A percentile compares a stretch with the other conserved stretches of the same genome.
Evolutionary conservation across 441 rosid species (phyloP).

Genomic region (Eutrema salsugineum): DNA sequence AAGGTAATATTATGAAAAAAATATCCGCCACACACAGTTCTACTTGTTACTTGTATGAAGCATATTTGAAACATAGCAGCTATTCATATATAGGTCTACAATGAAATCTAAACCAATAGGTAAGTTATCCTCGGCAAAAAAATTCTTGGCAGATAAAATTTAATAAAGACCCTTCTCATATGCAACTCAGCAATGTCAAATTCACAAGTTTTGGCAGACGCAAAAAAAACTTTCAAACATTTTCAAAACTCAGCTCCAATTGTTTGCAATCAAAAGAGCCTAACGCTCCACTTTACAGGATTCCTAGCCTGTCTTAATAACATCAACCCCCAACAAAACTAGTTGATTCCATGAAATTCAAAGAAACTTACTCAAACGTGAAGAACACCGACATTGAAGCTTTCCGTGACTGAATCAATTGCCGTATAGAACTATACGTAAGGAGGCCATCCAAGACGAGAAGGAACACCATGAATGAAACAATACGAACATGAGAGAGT

Average conservation of each 20-base stretch:
- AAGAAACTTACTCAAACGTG: conserved; percentile 77
- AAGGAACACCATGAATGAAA: conserved; percentile 76
- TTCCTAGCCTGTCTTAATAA: background rate
- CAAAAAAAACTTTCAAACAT: background rate
- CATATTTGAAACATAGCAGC: background rate
- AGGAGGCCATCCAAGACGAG: conserved; percentile 61
- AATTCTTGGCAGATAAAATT: background rate
- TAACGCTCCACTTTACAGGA: background rate
- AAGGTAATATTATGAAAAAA: background rate
- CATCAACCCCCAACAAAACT: background rate
- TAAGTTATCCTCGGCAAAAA: background rate
- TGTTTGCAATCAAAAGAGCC: background rate
- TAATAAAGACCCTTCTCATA: background rate
- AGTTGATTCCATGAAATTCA: background rate
- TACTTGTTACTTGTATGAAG: background rate
- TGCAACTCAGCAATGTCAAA: background rate
- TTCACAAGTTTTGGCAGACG: background rate
- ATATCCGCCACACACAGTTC: too few species aligned
- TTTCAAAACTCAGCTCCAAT: background rate
- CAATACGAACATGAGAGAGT: conserved; percentile 68
- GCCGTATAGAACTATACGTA: conserved; percentile 56
- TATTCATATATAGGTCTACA: background rate
- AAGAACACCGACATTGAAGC: conserved; percentile 90
- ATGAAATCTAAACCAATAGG: background rate
- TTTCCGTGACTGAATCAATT: conserved; percentile 58